Conservation (phyloP, 2,329 filamentous ascomycete species). For the Aspergillus ochraceoroseus region DNA sequence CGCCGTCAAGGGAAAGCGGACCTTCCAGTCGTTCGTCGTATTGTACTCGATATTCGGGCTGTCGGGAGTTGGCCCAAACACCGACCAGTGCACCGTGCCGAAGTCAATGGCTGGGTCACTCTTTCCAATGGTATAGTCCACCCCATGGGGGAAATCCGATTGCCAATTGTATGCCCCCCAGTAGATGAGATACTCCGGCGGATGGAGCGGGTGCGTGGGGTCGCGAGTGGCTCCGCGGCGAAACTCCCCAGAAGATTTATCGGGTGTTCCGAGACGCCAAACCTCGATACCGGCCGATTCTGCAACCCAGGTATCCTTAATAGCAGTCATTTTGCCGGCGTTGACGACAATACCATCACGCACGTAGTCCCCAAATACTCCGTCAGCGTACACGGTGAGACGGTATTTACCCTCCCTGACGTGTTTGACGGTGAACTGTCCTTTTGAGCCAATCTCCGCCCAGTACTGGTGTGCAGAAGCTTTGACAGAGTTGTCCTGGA, state of each 20-base stretch:
- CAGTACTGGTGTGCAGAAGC: slow-evolving; percentile 59
- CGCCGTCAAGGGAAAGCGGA: slow-evolving; percentile 49
- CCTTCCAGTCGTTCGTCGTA: slow-evolving; percentile 55
- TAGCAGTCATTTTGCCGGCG: slow-evolving; percentile 39
- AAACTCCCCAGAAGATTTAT: slow-evolving; percentile 59
- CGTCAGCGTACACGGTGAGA: slow-evolving; percentile 59
- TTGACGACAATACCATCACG: slow-evolving; percentile 50
- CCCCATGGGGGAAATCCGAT: slow-evolving; percentile 55
- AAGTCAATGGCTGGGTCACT: too few species aligned
- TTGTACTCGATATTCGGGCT: slow-evolving; percentile 42
- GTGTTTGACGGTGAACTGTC: slow-evolving; percentile 50
- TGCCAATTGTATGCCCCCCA: slow-evolving; percentile 58
- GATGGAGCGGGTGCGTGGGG: slow-evolving; percentile 47
- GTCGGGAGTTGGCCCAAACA: slow-evolving; percentile 48
- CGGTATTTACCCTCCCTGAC: slow-evolving; percentile 58
- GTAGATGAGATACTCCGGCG: slow-evolving; percentile 58
- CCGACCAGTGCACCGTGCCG: slow-evolving; percentile 63
- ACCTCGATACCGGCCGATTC: slow-evolving; percentile 56
- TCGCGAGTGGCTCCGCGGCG: slow-evolving; percentile 53
- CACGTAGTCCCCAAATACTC: slow-evolving; percentile 57
- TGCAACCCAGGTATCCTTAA: slow-evolving; percentile 47
- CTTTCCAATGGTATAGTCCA: slow-evolving; percentile 55
- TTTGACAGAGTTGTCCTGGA: slow-evolving; percentile 56
- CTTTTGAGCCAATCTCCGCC: slow-evolving; percentile 48
- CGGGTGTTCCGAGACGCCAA: slow-evolving; percentile 59